Evolutionary conservation across 148 eudicot genomes (phyloP).

Genomic region (Diospyros kaki): DNA sequence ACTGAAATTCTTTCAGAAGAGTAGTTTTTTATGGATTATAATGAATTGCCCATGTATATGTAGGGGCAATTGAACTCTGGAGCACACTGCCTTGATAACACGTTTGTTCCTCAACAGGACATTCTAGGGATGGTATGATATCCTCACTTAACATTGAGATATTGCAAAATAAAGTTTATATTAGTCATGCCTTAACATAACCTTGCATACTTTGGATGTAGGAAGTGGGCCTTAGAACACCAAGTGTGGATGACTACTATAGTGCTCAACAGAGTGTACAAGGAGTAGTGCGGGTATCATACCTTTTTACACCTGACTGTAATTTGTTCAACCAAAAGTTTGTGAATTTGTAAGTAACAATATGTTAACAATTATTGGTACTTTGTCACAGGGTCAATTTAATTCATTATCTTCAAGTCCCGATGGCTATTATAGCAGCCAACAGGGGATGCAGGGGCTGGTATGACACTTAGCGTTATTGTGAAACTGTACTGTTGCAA

Average conservation of each 20-base stretch:
- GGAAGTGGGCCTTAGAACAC: slow-evolving; percentile 12
- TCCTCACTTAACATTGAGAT: background rate
- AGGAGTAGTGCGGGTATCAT: slow-evolving; percentile 3
- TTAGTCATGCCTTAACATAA: background rate
- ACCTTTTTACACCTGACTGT: background rate
- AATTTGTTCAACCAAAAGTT: background rate
- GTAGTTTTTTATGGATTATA: background rate
- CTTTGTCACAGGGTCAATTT: slow-evolving; percentile 7
- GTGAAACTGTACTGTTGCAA: background rate
- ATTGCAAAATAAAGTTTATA: background rate
- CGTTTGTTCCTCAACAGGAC: slow-evolving; percentile 16
- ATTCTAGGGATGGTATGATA: slow-evolving; percentile 19
- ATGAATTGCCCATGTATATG: background rate
- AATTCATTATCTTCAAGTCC: background rate
- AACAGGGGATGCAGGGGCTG: slow-evolving; percentile 15
- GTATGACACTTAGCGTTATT: slow-evolving; percentile 1
- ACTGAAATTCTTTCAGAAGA: background rate
- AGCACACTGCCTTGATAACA: slow-evolving; percentile 12
- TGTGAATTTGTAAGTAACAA: background rate
- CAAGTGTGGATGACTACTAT: slow-evolving; percentile 11
- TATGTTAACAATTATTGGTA: background rate
- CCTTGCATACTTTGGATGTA: background rate
- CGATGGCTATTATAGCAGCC: slow-evolving; percentile 16
- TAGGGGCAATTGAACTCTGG: slow-evolving; percentile 11
- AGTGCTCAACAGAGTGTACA: slow-evolving; percentile 1